phyloP scores from a whole-genome alignment of 2,329 filamentous ascomycete species.

The Aspergillus flavus region DNA sequence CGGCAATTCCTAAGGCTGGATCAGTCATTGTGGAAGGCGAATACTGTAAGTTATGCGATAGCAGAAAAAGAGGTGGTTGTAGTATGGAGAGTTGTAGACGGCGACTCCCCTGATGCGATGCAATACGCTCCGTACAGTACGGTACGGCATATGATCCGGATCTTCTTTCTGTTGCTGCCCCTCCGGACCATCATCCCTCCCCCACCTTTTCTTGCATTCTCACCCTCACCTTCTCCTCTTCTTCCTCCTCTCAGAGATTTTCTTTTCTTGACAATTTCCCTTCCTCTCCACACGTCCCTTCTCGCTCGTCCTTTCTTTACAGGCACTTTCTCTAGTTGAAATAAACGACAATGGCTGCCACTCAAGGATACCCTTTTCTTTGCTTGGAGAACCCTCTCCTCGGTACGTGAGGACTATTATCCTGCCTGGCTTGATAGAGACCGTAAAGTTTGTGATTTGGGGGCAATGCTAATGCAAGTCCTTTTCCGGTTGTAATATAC shows the following conservation, averaged over 20 bases:
- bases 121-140: background rate
- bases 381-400: conserved; percentile 97
- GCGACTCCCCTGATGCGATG: background rate
- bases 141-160: conserved; percentile 12
- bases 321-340: conserved; percentile 6
- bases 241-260: conserved; percentile 14
- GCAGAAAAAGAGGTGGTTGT: background rate
- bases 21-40: conserved; percentile 53
- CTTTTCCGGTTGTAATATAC: conserved; percentile 6
- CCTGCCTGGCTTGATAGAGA: background rate
- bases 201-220: conserved; percentile 4
- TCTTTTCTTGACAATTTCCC: conserved; percentile 13
- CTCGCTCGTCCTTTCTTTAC: conserved; percentile 11
- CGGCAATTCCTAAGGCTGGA: conserved; percentile 69
- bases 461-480: conserved; percentile 23
- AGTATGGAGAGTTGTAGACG: background rate
- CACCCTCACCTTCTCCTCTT: conserved; percentile 12
- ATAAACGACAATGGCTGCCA: conserved; percentile 65
- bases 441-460: background rate
- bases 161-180: conserved; percentile 27
- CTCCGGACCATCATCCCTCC: conserved; percentile 20
- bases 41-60: background rate
- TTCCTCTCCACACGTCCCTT: background rate
- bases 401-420: conserved; percentile 54
- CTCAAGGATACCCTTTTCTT: conserved; percentile 83